phyloP scores from a whole-genome alignment of 2,329 filamentous ascomycete genomes.

The Leptosphaerulina australis region DNA sequence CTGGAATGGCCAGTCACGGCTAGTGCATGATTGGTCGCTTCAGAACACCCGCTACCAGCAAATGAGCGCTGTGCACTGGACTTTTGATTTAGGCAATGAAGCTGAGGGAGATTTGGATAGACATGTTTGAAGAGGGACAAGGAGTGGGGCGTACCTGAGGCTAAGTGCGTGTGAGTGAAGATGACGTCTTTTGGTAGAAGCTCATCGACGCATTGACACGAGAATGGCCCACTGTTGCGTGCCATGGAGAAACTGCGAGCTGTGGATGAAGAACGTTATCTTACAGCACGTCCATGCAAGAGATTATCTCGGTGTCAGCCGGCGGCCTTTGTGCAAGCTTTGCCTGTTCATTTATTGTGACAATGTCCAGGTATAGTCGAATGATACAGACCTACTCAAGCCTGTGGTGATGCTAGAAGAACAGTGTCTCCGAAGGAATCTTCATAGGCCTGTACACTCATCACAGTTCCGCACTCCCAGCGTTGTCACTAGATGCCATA shows the following conservation, averaged over 20 bases:
- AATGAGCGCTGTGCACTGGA: slow-evolving; percentile 11
- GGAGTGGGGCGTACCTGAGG: slow-evolving; percentile 16
- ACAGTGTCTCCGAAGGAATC: too few species aligned
- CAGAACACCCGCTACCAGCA: slow-evolving; percentile 1
- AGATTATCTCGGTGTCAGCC: neutral
- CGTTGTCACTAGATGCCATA: too few species aligned
- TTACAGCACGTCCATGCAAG: slow-evolving; percentile 1
- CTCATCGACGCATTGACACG: slow-evolving; percentile 1
- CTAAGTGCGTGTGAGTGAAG: neutral
- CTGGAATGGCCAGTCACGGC: slow-evolving; percentile 12
- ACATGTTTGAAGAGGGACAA: slow-evolving; percentile 14
- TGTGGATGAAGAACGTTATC: slow-evolving; percentile 7
- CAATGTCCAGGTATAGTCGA: too few species aligned
- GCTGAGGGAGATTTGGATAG: slow-evolving; percentile 16
- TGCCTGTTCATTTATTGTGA: too few species aligned
- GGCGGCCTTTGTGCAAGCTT: neutral
- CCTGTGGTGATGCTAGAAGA: too few species aligned
- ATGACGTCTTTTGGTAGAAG: slow-evolving; percentile 9
- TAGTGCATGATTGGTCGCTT: slow-evolving; percentile 13
- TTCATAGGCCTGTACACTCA: too few species aligned
- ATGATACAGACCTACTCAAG: too few species aligned
- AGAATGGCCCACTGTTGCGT: slow-evolving; percentile 9
- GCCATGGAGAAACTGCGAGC: slow-evolving; percentile 15
- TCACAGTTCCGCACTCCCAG: too few species aligned
- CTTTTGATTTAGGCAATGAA: slow-evolving; percentile 10